These are phyloP conservation scores for Argentina anserina DNA, from an alignment of 306 rosid genomes.

Conservation along the genomic window DNA sequence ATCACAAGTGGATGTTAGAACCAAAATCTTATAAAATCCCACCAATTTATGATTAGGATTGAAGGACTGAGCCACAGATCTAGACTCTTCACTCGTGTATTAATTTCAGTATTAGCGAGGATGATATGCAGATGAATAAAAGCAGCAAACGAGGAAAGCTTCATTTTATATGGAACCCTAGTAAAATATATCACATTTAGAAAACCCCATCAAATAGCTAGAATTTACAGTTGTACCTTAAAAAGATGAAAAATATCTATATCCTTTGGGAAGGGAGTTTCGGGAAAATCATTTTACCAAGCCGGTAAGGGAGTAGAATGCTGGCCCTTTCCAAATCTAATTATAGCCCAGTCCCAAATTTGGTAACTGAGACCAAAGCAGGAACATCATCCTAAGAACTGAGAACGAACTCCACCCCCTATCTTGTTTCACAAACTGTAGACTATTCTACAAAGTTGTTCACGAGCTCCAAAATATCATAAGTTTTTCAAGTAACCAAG, in stretches of 20 bases:
- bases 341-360: conserved; percentile 1
- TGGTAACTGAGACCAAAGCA: too few species aligned
- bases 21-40: conserved; percentile 4
- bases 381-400: conserved; percentile 1
- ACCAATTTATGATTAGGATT: conserved; percentile 3
- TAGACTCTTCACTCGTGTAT: neutral
- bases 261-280: neutral
- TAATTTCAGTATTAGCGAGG: neutral
- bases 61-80: neutral
- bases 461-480: neutral
- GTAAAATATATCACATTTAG: neutral
- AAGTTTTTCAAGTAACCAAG: neutral
- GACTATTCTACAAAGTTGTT: neutral
- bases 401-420: neutral
- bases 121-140: neutral
- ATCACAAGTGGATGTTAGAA: neutral
- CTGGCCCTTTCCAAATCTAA: neutral
- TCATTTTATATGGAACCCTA: neutral
- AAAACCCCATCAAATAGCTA: neutral
- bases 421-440: neutral
- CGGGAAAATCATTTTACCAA: neutral
- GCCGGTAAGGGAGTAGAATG: neutral
- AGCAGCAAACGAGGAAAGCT: neutral
- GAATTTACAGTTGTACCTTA: neutral
- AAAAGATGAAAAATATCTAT: neutral